phyloP scores from a whole-genome alignment of 495 filamentous ascomycete species.

The Choiromyces venosus region DNA sequence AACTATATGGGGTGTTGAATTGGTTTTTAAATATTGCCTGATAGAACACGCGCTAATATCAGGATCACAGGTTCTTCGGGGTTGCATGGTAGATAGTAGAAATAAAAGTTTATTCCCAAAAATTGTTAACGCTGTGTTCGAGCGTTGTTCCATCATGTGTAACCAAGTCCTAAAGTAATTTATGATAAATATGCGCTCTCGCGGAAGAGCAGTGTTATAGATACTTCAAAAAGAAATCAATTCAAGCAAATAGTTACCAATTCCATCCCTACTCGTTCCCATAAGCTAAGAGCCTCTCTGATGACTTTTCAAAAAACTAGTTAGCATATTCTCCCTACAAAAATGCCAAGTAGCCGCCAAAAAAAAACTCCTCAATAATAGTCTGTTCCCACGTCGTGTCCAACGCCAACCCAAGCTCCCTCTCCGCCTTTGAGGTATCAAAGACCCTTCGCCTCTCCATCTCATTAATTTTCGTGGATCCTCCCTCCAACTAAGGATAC shows the following conservation, averaged over 20 bases:
- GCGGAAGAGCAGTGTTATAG: too few relatives aligned
- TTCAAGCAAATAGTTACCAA: too few relatives aligned
- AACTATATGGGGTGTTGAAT: not conserved
- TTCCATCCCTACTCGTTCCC: too few relatives aligned
- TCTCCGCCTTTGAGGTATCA: constrained; percentile 6
- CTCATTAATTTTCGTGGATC: constrained; percentile 12
- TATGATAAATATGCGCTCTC: too few relatives aligned
- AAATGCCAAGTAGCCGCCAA: constrained; percentile 2
- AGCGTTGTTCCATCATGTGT: too few relatives aligned
- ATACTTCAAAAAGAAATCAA: too few relatives aligned
- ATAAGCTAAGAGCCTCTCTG: too few relatives aligned
- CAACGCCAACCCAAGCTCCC: constrained; percentile 10
- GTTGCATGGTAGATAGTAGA: not conserved
- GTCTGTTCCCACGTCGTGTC: constrained; percentile 13
- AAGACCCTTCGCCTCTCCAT: not conserved
- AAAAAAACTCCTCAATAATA: constrained; percentile 16
- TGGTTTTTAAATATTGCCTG: not conserved
- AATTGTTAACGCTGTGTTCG: too few relatives aligned
- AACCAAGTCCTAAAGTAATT: too few relatives aligned
- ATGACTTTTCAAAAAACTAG: too few relatives aligned
- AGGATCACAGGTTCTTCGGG: not conserved
- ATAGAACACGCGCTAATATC: not conserved
- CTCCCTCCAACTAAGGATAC: constrained; percentile 8
- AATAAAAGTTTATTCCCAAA: too few relatives aligned
- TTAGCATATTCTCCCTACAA: not conserved